Base-by-base conservation (phyloP, 257 asterid species). In the Rubia yunnanensis region DNA sequence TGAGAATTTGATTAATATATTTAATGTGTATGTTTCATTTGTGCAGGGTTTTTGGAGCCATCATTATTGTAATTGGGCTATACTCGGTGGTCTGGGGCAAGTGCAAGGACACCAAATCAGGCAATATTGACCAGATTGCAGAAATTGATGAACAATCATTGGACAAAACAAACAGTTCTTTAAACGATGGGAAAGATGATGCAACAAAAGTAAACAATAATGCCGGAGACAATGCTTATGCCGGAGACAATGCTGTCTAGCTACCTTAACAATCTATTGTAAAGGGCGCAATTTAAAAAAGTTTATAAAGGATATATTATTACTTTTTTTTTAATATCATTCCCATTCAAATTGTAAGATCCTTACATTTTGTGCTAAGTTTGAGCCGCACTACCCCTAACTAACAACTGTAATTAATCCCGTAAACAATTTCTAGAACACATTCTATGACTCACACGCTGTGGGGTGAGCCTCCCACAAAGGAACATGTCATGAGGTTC, bases 21-120 rank as follows among this genome's bases (percentile, higher is more conserved):
- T 39, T 1, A 18, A 41, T 41, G 6, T 32, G 18, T 13, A 41
- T 0, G 13, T 2, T 14, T 41, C 7, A 13, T 15, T 14, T 41
- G 20, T 71, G 53, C 20, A 71, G 75, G 61, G 66, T 64, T 7
- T 54, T 64, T 57, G 70, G 75, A 60, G 86, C 84, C 10, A 65
- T 30, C 15, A 59, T 70, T 2, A 79, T 82, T 15, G 74, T 82
- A 24, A 54, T 64, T 24, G 86, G 86, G 9, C 69, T 82, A 18
- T 82, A 82, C 44, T 67, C 70, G 7, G 82, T 82, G 22, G 63
- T 79, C 58, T 82, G 86, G 84, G 86, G 84, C 36, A 74, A 75
- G 60, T 52, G 68, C 41, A 69, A 66, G 49, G 76, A 72, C 18
- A 15, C 10, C 10, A 64, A 44, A 5, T 11, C 14, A 68, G 31